Conservation (phyloP, 306 rosid genomes). For the Elaeagnus macrophylla region DNA sequence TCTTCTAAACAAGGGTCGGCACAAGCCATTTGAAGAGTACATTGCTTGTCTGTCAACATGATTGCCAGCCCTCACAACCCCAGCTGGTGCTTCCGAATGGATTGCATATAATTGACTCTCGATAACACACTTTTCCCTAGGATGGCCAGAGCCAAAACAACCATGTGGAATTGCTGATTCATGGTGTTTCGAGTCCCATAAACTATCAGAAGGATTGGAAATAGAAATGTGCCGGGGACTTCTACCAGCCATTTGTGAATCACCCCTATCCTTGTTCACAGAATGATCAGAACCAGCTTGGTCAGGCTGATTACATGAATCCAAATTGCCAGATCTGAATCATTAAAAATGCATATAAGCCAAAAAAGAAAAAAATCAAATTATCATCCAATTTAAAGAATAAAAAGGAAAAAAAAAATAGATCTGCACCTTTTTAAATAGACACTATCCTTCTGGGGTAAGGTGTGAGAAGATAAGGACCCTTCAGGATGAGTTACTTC, state of each 20-base stretch:
- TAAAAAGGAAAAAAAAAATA: not conserved
- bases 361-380: not conserved
- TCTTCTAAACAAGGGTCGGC: constrained; percentile 19
- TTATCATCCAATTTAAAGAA: not conserved
- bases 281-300: constrained; percentile 15
- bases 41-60: constrained; percentile 21
- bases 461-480: not conserved
- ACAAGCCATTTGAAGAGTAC: constrained; percentile 14
- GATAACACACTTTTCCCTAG: constrained; percentile 17
- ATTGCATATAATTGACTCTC: constrained; percentile 17
- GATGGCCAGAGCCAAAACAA: constrained; percentile 20
- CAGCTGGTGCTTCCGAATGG: constrained; percentile 13
- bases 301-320: constrained; percentile 14
- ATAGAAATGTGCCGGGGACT: constrained; percentile 1
- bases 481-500: not conserved
- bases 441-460: no score
- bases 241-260: constrained; percentile 15
- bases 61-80: constrained; percentile 11
- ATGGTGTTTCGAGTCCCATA: constrained; percentile 20
- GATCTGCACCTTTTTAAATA: constrained; percentile 16
- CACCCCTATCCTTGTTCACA: constrained; percentile 21
- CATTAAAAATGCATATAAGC: constrained; percentile 1
- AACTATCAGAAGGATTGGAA: constrained; percentile 9
- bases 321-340: constrained; percentile 17
- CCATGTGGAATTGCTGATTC: constrained; percentile 14